Base-by-base conservation (phyloP, 2,329 filamentous ascomycete genomes). In the Aspergillus aculeatus region DNA sequence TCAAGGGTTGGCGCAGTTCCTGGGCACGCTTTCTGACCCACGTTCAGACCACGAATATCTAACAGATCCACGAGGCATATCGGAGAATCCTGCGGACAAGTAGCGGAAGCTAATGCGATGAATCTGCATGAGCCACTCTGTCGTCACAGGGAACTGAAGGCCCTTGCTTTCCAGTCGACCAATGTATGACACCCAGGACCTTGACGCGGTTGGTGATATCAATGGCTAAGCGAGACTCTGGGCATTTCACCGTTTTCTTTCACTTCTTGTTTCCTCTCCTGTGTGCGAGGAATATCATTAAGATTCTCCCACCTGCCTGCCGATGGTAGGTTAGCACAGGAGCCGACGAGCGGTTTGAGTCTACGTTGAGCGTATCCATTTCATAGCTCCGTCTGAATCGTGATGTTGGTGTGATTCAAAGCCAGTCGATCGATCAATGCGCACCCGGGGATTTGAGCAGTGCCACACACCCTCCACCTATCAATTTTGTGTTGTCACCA, bases 201-300 rank as follows among this genome's bases (percentile, higher is more conserved):
- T 63, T 65, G 63, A 67, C 67, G 68, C 67, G 68, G 68, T 71
- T 71, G 69, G 68, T 71, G 68, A 71, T 68, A 66, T 55, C 29
- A 32, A 21, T 48, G 52, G 35, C 51, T 26, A 53, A 11, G 35
- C 7, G 32, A 23, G 19, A 54, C 38, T 38, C 38, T n/a, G 41
- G 24, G n/a, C 50, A 38, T 19, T 24, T 21, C 31, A 35, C 44
- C 16, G 35, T 47, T n/a, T 47, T 35, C 47, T 41, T 21, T 48
- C 50, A 24, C 50, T 59, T 51, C 48, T 50, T 50, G 14, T 56
- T 47, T 19, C 29, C 21, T 26, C 29, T 50, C 19, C 51, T 58
- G 35, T 61, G 47, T 29, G 24, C 48, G n/a, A n/a, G 5, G 10
- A 23, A 29, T 26, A 29, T 47, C 32, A 38, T 47, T 44, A 44